Evolutionary conservation across 441 rosid species (phyloP).

Genomic region (Codiaeum variegatum): DNA sequence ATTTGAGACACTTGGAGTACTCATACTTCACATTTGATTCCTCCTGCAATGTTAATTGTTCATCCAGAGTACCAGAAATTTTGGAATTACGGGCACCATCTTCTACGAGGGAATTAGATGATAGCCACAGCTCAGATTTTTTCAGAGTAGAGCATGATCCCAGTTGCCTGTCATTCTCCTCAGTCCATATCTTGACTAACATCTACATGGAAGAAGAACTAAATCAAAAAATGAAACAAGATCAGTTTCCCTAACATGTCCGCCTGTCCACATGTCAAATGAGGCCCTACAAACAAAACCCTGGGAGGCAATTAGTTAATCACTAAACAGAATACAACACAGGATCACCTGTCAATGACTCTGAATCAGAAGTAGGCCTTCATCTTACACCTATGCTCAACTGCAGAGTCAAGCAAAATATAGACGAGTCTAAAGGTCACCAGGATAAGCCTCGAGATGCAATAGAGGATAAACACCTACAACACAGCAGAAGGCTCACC

Average conservation of each 20-base stretch:
- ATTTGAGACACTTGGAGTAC: conserved; percentile 24
- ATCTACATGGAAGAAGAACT: conserved; percentile 45
- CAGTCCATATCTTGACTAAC: conserved; percentile 32
- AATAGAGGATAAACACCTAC: conserved; percentile 1
- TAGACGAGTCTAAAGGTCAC: conserved; percentile 12
- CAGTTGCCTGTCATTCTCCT: conserved; percentile 20
- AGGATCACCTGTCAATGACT: conserved; percentile 9
- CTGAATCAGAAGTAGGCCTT: background rate
- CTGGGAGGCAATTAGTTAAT: background rate
- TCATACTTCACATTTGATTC: conserved; percentile 25
- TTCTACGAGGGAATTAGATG: conserved; percentile 21
- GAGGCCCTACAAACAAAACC: conserved; percentile 15
- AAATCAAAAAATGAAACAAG: conserved; percentile 29
- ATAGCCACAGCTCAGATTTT: conserved; percentile 25
- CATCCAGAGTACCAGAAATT: conserved; percentile 25
- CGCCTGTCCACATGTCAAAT: background rate
- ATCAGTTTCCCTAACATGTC: conserved; percentile 11
- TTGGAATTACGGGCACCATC: conserved; percentile 16
- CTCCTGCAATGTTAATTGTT: conserved; percentile 26
- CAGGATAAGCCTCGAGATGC: conserved; percentile 16
- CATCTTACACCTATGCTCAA: conserved; percentile 6
- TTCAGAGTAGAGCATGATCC: conserved; percentile 26
- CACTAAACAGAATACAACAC: conserved; percentile 11
- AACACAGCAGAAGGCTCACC: background rate
- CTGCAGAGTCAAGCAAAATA: conserved; percentile 15